These are phyloP conservation scores for Phytopythium helicoides DNA, from an alignment of 352 stramenopile species.

Conservation along the genomic window DNA sequence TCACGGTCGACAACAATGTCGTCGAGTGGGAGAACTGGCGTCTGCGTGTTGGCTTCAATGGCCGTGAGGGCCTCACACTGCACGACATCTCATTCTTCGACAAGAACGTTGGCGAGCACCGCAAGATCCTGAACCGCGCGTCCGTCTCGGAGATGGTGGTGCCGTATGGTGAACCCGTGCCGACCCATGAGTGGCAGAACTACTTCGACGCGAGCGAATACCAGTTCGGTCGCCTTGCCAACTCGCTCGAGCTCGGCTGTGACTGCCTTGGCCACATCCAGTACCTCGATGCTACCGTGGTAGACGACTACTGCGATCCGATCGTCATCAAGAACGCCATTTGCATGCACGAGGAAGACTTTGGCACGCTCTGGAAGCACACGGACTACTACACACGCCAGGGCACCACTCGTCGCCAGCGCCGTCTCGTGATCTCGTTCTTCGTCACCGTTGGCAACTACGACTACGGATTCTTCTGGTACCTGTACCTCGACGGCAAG, in stretches of 20 bases:
- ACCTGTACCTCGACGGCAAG: constrained; percentile 66
- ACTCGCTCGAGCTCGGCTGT: constrained; percentile 77
- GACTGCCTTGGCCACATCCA: constrained; percentile 85
- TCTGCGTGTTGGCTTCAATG: constrained; percentile 85
- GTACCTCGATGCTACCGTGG: constrained; percentile 76
- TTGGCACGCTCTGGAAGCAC: constrained; percentile 83
- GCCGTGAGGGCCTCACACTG: constrained; percentile 72
- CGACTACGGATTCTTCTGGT: constrained; percentile 82
- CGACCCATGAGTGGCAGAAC: constrained; percentile 77
- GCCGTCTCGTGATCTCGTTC: constrained; percentile 77
- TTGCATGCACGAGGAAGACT: constrained; percentile 86
- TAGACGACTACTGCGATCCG: constrained; percentile 48
- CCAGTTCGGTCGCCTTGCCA: constrained; percentile 71
- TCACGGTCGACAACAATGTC: constrained; percentile 60
- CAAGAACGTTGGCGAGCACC: constrained; percentile 16
- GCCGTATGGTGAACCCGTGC: constrained; percentile 70
- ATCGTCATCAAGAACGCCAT: constrained; percentile 60
- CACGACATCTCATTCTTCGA: constrained; percentile 64
- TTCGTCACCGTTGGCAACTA: constrained; percentile 88
- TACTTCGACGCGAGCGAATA: constrained; percentile 87
- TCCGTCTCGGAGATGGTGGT: constrained; percentile 87
- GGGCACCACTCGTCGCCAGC: constrained; percentile 48
- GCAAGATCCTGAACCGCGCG: constrained; percentile 62
- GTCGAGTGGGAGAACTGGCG: constrained; percentile 82
- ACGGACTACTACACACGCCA: constrained; percentile 29